Base-by-base conservation (phyloP, 352 stramenopile genomes). In the Saprolegnia parasitica region DNA sequence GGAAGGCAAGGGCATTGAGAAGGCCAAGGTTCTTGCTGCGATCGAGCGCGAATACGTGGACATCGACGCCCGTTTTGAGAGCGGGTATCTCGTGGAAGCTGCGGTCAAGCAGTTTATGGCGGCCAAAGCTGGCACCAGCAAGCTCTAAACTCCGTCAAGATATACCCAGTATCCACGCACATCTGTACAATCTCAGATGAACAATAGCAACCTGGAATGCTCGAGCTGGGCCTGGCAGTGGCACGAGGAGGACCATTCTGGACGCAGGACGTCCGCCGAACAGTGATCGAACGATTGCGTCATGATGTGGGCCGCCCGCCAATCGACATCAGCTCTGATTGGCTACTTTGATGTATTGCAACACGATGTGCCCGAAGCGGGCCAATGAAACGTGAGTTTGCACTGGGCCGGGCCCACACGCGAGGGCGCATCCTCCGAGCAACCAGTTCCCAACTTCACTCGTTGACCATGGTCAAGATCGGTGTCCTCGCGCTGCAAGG, bases 401-500 rank as follows among this genome's bases (percentile, higher is more conserved):
- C 11, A n/a, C 13, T 49, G 42, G 42, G 42, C 42, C 42, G 42
- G 42, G 42, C 42, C 42, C 42, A 49, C 13, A 49, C 3, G 10
- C 10, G 13, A 15, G 11, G 11, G 42, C 42, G 42, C 32, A 57
- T 54, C 66, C 65, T 61, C 42, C 39, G 70, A 45, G 21, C 50
- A 40, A 0, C 45, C 47, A 50, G 40, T 58, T 52, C 42, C 11
- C 20, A 66, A 58, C 26, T 57, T 57, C 10, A 35, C 29, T 35
- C 65, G 40, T 21, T 18, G 54, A 54, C 29, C 57, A 76, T 57
- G 21, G 56, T 90, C 57, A 83, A 75, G 11, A 84, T 97, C 32
- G 90, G 89, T 37, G 88, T 97, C 35, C 74, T 97, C 68, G 90
- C 90, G 72, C 77, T 97, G 64, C 91, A 98, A 68, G 91, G 91